Percentiles rank a stretch among this genome's conserved stretches.
These are phyloP conservation scores for Spizellomyces punctatus DNA, from an alignment of 192 early-diverging fungal species.

Conservation along the genomic window DNA sequence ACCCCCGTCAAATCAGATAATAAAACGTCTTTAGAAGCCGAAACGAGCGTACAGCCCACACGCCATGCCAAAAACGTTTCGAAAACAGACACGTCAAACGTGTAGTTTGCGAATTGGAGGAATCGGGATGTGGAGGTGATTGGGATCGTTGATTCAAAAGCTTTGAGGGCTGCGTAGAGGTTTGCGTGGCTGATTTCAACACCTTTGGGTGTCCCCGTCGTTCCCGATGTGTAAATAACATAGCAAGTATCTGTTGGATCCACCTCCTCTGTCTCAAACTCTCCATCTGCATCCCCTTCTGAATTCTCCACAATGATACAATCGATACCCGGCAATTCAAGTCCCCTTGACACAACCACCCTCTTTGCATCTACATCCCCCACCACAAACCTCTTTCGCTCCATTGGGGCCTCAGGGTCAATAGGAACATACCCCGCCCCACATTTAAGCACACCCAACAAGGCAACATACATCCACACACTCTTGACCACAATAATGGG, in stretches of 20 bases:
- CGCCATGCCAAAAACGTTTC: slow-evolving; percentile 23
- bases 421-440: slow-evolving; percentile 40
- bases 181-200: slow-evolving; percentile 7
- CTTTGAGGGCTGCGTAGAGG: not conserved
- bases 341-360: not conserved
- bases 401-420: slow-evolving; percentile 28
- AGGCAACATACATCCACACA: slow-evolving; percentile 17
- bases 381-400: slow-evolving; percentile 18
- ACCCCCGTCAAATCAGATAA: slow-evolving; percentile 14
- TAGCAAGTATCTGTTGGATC: slow-evolving; percentile 18
- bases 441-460: slow-evolving; percentile 36
- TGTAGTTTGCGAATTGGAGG: slow-evolving; percentile 11
- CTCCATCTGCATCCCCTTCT: not conserved
- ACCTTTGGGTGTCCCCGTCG: slow-evolving; percentile 46
- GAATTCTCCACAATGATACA: not conserved
- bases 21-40: slow-evolving; percentile 9
- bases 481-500: slow-evolving; percentile 1
- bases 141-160: not conserved
- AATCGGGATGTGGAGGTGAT: not conserved
- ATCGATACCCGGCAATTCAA: not conserved
- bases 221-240: slow-evolving; percentile 46
- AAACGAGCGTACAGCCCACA: slow-evolving; percentile 8
- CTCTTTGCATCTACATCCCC: not conserved
- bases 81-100: slow-evolving; percentile 27
- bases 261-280: not conserved